Evolutionary conservation across 2,329 filamentous ascomycete genomes (phyloP).

Genomic region (Pyricularia sp.): DNA sequence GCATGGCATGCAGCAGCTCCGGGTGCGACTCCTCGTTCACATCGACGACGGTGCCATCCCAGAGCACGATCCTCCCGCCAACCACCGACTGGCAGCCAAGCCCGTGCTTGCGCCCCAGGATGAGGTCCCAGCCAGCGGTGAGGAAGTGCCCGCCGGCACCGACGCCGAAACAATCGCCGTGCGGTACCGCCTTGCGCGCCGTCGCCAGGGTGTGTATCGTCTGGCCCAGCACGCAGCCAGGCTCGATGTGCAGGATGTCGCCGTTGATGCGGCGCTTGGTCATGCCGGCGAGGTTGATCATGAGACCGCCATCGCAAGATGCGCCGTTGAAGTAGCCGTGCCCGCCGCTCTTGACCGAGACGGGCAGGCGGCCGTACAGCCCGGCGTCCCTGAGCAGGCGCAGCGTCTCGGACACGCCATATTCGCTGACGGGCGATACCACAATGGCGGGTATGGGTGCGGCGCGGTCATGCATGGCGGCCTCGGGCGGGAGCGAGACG

Average conservation of each 20-base stretch:
- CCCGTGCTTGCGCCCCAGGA: not conserved
- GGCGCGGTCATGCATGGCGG: not conserved
- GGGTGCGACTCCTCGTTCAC: not conserved
- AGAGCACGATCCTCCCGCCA: not conserved
- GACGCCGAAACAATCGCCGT: slow-evolving; percentile 3
- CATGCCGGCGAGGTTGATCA: slow-evolving; percentile 3
- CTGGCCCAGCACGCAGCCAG: slow-evolving; percentile 1
- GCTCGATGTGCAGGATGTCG: not conserved
- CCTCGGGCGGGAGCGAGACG: not conserved
- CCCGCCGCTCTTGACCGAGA: slow-evolving; percentile 3
- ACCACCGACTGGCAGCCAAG: slow-evolving; percentile 1
- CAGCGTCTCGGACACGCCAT: not conserved
- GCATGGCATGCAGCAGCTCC: slow-evolving; percentile 2
- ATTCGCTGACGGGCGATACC: slow-evolving; percentile 1
- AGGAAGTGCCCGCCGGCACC: not conserved
- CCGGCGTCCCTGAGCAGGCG: not conserved
- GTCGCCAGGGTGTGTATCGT: slow-evolving; percentile 1
- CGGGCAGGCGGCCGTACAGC: not conserved
- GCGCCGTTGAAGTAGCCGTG: slow-evolving; percentile 4
- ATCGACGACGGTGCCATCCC: slow-evolving; percentile 1
- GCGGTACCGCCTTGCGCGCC: not conserved
- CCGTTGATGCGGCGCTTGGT: not conserved
- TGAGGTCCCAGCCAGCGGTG: slow-evolving; percentile 1
- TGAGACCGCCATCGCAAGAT: not conserved
- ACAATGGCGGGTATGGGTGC: not conserved